Evolutionary conservation across 129 eudicot species (phyloP).

Genomic region (Glebionis coronaria): DNA sequence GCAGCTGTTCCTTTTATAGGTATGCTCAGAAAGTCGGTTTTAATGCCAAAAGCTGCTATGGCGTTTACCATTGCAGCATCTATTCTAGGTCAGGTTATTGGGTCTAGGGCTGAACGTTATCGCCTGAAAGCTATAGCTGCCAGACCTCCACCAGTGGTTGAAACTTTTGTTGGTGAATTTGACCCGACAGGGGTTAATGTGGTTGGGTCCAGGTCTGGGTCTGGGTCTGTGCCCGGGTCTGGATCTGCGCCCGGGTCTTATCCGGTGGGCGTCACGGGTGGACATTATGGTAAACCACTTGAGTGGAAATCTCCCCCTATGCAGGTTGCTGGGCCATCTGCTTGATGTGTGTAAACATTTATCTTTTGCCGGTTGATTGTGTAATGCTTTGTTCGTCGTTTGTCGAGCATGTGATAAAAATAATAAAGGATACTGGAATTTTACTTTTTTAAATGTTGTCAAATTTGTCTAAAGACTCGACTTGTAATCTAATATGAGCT

Average conservation of each 20-base stretch:
- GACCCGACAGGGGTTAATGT: constrained; percentile 21
- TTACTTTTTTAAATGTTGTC: constrained; percentile 14
- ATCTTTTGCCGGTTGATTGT: constrained; percentile 1
- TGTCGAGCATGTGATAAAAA: constrained; percentile 20
- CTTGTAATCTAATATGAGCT: constrained; percentile 10
- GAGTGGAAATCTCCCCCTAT: constrained; percentile 51
- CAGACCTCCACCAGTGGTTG: constrained; percentile 6
- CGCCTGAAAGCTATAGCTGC: constrained; percentile 63
- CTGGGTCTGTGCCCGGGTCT: constrained; percentile 8
- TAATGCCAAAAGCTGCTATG: constrained; percentile 98
- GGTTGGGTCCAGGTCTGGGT: constrained; percentile 11
- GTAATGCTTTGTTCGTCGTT: constrained; percentile 11
- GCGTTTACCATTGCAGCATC: constrained; percentile 96
- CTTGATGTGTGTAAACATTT: constrained; percentile 24
- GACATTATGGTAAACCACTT: constrained; percentile 47
- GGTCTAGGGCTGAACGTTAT: constrained; percentile 89
- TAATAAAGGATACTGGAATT: constrained; percentile 14
- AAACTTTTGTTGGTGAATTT: constrained; percentile 21
- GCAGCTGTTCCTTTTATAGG: constrained; percentile 98
- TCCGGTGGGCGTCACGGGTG: constrained; percentile 23
- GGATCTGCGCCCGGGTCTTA: too few relatives aligned
- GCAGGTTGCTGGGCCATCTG: constrained; percentile 45
- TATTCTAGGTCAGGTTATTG: constrained; percentile 90
- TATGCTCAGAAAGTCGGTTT: constrained; percentile 79
- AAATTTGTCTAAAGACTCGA: constrained; percentile 25